Conservation (phyloP, 352 stramenopile species). For the Phytophthora uliginosa region DNA sequence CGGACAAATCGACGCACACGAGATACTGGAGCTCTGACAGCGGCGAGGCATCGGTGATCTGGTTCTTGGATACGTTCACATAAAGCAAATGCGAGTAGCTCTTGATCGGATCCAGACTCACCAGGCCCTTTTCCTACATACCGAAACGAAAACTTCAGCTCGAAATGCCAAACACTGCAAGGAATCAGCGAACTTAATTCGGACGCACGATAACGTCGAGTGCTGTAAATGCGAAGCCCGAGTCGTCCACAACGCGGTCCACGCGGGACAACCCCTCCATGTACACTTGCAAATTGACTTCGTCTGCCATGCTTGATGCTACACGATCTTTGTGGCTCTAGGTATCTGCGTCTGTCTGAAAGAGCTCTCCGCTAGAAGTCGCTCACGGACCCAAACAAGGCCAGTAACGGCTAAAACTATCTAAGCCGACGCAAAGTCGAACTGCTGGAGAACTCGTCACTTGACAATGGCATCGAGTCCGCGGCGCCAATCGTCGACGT, state of each 20-base stretch:
- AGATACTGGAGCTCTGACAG: conserved; percentile 72
- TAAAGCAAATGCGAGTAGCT: conserved; percentile 77
- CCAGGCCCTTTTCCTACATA: conserved; percentile 62
- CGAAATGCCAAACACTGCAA: neutral
- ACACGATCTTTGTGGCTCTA: neutral
- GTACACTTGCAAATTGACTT: conserved; percentile 52
- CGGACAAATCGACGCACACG: conserved; percentile 60
- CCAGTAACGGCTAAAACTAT: neutral
- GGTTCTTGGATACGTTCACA: conserved; percentile 78
- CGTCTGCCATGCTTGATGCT: conserved; percentile 34
- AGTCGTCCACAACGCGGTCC: conserved; percentile 79
- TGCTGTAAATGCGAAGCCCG: conserved; percentile 81
- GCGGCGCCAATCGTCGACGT: conserved; percentile 24
- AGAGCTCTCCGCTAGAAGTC: neutral
- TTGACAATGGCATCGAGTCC: conserved; percentile 15
- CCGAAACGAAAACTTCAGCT: neutral
- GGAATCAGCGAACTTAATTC: no score
- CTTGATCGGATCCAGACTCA: conserved; percentile 63
- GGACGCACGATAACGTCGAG: conserved; percentile 65
- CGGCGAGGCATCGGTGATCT: conserved; percentile 60
- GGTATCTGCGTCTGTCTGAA: neutral
- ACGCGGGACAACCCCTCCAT: conserved; percentile 80
- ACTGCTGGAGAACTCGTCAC: neutral
- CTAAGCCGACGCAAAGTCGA: neutral
- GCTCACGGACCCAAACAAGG: neutral